A percentile compares a stretch with the other conserved stretches of the same genome.
These are phyloP conservation scores for Yamadazyma pseudoaaseri DNA, from an alignment of 1,139 yeast species.

Conservation along the genomic window DNA sequence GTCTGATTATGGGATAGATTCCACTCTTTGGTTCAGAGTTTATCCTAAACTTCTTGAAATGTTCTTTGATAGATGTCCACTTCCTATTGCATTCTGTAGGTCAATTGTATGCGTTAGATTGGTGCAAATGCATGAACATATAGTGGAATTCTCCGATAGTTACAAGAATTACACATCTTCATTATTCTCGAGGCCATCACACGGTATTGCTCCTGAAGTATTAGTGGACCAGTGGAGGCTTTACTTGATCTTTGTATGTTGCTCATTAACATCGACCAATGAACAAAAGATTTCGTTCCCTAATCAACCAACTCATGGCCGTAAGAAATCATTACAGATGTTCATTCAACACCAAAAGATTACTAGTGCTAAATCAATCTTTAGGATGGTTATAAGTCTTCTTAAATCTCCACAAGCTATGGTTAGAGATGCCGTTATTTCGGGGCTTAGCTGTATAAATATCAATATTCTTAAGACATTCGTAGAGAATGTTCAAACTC, in stretches of 20 bases:
- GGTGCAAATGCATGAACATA: slow-evolving; percentile 84
- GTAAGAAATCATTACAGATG: slow-evolving; percentile 74
- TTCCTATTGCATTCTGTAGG: slow-evolving; percentile 91
- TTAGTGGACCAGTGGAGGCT: slow-evolving; percentile 86
- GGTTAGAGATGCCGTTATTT: slow-evolving; percentile 80
- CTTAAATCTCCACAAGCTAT: slow-evolving; percentile 68
- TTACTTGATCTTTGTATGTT: slow-evolving; percentile 86
- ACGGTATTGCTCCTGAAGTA: slow-evolving; percentile 58
- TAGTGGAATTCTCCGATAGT: slow-evolving; percentile 61
- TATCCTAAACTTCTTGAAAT: slow-evolving; percentile 74
- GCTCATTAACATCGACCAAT: slow-evolving; percentile 84
- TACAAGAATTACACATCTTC: slow-evolving; percentile 42
- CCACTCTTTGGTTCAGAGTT: slow-evolving; percentile 90
- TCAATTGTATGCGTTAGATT: slow-evolving; percentile 88
- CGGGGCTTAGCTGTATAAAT: slow-evolving; percentile 86
- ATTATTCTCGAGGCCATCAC: slow-evolving; percentile 29
- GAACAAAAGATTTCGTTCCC: slow-evolving; percentile 76
- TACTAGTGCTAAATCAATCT: slow-evolving; percentile 88
- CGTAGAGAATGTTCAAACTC: slow-evolving; percentile 71
- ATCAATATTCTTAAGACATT: slow-evolving; percentile 84
- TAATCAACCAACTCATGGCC: slow-evolving; percentile 55
- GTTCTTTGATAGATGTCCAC: slow-evolving; percentile 81
- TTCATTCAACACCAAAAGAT: slow-evolving; percentile 88
- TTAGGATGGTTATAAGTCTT: slow-evolving; percentile 82
- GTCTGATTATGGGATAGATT: slow-evolving; percentile 91